These are phyloP conservation scores for Barnettozyma vustinii DNA, from an alignment of 805 yeast genomes.

Conservation along the genomic window DNA sequence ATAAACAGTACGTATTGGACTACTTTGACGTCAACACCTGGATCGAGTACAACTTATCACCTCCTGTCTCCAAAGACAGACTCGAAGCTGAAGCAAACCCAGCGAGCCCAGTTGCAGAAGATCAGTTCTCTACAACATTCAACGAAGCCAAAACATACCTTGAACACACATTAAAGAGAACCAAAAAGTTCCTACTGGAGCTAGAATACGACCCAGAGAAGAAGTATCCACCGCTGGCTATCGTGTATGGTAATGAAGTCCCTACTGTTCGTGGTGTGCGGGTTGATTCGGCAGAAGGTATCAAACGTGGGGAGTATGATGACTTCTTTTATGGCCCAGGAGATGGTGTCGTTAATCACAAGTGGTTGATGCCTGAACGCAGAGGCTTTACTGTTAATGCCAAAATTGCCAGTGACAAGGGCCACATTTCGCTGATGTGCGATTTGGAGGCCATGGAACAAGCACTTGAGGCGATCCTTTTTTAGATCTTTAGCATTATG, in stretches of 20 bases:
- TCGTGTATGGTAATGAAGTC: slow-evolving; percentile 73
- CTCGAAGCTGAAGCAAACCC: slow-evolving; percentile 5
- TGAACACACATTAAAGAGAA: slow-evolving; percentile 49
- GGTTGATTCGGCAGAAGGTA: slow-evolving; percentile 56
- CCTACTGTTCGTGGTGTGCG: slow-evolving; percentile 83
- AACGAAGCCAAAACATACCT: slow-evolving; percentile 64
- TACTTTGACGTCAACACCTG: slow-evolving; percentile 77
- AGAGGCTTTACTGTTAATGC: slow-evolving; percentile 71
- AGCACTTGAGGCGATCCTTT: slow-evolving; percentile 57
- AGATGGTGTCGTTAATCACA: slow-evolving; percentile 86
- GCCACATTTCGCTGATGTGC: slow-evolving; percentile 77
- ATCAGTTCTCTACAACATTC: slow-evolving; percentile 26
- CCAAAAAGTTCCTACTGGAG: slow-evolving; percentile 52
- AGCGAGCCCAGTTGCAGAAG: background rate
- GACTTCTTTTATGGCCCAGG: slow-evolving; percentile 85
- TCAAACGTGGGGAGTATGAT: slow-evolving; percentile 65
- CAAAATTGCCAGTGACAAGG: slow-evolving; percentile 55
- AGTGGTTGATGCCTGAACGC: slow-evolving; percentile 74
- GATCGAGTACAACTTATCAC: slow-evolving; percentile 71
- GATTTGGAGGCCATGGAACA: slow-evolving; percentile 68
- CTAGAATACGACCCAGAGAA: slow-evolving; percentile 48
- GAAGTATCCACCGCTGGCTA: slow-evolving; percentile 76
- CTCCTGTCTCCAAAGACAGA: slow-evolving; percentile 48
- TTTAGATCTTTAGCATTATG: background rate
- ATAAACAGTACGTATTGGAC: slow-evolving; percentile 59